Percentiles rank a stretch among this genome's conserved stretches.
These are phyloP conservation scores for Thermothelomyces thermophilus DNA, from an alignment of 2,329 filamentous ascomycete species.

Conservation along the genomic window DNA sequence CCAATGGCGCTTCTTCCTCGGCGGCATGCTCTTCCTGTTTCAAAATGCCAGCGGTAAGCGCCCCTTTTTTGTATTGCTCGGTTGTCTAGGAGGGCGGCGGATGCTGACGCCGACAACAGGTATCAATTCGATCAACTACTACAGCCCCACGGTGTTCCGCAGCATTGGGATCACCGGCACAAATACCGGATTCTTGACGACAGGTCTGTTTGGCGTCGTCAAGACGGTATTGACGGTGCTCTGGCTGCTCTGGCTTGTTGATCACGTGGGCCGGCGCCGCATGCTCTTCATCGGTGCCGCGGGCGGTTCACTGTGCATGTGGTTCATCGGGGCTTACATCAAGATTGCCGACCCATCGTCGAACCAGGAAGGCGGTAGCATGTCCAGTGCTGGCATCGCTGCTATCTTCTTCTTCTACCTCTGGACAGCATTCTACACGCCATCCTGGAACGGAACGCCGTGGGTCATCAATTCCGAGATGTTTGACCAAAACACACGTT, in stretches of 20 bases:
- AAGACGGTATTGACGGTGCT: conserved; percentile 63
- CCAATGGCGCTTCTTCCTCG: conserved; percentile 66
- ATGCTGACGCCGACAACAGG: no score
- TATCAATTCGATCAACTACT: conserved; percentile 77
- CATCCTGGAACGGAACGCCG: conserved; percentile 65
- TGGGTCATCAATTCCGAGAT: conserved; percentile 74
- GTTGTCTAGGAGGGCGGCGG: no score
- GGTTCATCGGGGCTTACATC: conserved; percentile 58
- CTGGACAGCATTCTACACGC: conserved; percentile 67
- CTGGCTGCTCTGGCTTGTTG: conserved; percentile 64
- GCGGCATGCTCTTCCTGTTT: conserved; percentile 68
- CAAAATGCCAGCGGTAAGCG: conserved; percentile 60
- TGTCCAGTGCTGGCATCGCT: conserved; percentile 42
- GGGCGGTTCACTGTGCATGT: conserved; percentile 57
- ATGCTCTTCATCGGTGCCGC: conserved; percentile 58
- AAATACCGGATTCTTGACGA: conserved; percentile 48
- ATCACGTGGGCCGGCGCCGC: conserved; percentile 47
- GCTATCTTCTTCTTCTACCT: conserved; percentile 69
- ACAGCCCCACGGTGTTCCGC: conserved; percentile 61
- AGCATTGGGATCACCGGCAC: conserved; percentile 41
- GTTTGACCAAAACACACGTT: conserved; percentile 63
- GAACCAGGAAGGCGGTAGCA: conserved; percentile 25
- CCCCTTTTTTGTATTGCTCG: no score
- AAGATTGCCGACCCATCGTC: conserved; percentile 38
- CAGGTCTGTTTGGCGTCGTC: conserved; percentile 70